Percentiles rank a stretch among this genome's conserved stretches.
These are phyloP conservation scores for Tieghemostelium lacteum DNA, from an alignment of 78 protist genomes.

Conservation along the genomic window DNA sequence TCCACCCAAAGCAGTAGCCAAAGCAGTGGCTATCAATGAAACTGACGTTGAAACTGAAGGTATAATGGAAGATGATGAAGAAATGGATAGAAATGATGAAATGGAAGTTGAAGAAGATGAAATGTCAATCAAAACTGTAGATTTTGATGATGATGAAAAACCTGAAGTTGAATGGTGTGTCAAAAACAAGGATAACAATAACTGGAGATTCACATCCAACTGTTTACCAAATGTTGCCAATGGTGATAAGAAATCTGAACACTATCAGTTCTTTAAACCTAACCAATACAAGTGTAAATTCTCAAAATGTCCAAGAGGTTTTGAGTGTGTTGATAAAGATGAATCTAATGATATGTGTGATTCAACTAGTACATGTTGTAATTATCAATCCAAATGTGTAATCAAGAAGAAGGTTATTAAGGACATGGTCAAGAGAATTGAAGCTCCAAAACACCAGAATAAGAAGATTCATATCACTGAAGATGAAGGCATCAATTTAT, in stretches of 20 bases:
- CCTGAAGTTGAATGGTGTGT: not conserved
- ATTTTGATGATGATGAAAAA: not conserved
- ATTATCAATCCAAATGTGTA: not conserved
- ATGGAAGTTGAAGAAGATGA: not conserved
- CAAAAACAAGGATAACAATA: too few relatives aligned
- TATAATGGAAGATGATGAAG: not conserved
- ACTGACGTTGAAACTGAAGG: not conserved
- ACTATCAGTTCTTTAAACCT: not conserved
- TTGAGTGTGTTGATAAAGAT: not conserved
- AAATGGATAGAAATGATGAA: not conserved
- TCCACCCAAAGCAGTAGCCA: not conserved
- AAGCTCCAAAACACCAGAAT: not conserved
- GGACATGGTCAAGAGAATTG: not conserved
- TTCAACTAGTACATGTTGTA: not conserved
- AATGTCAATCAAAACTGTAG: not conserved
- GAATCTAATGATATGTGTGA: not conserved
- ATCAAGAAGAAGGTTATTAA: too few relatives aligned
- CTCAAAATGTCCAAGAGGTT: not conserved
- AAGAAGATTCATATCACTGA: not conserved
- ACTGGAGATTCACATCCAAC: not conserved
- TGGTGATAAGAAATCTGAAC: not conserved
- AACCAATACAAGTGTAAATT: not conserved
- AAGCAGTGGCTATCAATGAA: not conserved
- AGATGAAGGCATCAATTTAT: not conserved
- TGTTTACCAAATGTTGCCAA: not conserved